A percentile compares a stretch with the other conserved stretches of the same genome.
phyloP scores from a whole-genome alignment of 805 yeast genomes.

The Pichia rugopelliculosa region DNA sequence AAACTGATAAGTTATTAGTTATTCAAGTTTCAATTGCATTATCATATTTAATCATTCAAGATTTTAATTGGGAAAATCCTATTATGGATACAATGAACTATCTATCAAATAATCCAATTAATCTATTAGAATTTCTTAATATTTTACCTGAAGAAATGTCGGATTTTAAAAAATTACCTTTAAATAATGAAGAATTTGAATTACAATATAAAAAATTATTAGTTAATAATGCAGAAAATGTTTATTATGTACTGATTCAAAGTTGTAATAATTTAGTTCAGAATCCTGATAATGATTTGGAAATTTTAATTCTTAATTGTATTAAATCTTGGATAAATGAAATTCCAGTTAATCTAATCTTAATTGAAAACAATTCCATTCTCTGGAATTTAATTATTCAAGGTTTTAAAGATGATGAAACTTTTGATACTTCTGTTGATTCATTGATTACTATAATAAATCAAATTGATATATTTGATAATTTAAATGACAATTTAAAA shows the following conservation, averaged over 20 bases:
- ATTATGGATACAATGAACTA: slow-evolving; percentile 54
- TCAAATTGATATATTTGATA: slow-evolving; percentile 75
- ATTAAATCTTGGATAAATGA: slow-evolving; percentile 89
- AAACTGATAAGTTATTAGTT: slow-evolving; percentile 45
- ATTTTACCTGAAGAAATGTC: slow-evolving; percentile 87
- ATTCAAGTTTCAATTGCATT: slow-evolving; percentile 79
- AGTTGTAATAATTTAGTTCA: slow-evolving; percentile 27
- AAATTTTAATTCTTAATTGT: slow-evolving; percentile 56
- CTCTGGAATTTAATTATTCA: slow-evolving; percentile 59
- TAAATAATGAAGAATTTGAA: slow-evolving; percentile 75
- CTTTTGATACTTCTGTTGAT: not conserved
- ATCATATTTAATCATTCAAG: slow-evolving; percentile 77
- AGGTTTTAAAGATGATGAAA: not conserved
- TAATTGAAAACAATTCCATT: slow-evolving; percentile 43
- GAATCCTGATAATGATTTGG: slow-evolving; percentile 27
- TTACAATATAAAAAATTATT: slow-evolving; percentile 57
- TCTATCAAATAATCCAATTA: slow-evolving; percentile 36
- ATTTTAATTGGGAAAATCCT: slow-evolving; percentile 63
- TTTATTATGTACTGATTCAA: slow-evolving; percentile 54
- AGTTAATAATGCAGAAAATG: slow-evolving; percentile 57
- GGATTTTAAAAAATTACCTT: slow-evolving; percentile 67
- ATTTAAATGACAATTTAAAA: slow-evolving; percentile 45
- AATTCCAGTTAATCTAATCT: slow-evolving; percentile 63
- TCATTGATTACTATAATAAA: slow-evolving; percentile 61
- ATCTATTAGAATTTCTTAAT: slow-evolving; percentile 70